Evolutionary conservation across 495 filamentous ascomycete genomes (phyloP).

Genomic region (Trichoderma orchidacearum): DNA sequence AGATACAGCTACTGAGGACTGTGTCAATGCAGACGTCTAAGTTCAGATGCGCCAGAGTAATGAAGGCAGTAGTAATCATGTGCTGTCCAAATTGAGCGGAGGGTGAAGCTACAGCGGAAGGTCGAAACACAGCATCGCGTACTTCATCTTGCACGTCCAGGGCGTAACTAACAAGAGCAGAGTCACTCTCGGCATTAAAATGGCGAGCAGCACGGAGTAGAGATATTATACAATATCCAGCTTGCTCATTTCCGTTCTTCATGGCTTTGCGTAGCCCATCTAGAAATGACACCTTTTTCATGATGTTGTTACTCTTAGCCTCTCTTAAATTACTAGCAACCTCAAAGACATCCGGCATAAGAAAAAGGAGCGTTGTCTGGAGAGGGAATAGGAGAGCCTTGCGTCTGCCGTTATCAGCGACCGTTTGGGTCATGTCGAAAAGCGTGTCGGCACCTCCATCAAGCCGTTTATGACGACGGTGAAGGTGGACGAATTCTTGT

Average conservation of each 20-base stretch:
- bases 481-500: conserved; percentile 45
- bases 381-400: conserved; percentile 44
- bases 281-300: conserved; percentile 48
- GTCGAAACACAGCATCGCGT: conserved; percentile 46
- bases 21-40: conserved; percentile 40
- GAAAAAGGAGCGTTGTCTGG: conserved; percentile 44
- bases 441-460: conserved; percentile 49
- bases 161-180: conserved; percentile 47
- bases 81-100: conserved; percentile 35
- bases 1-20: conserved; percentile 38
- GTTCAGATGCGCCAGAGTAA: conserved; percentile 43
- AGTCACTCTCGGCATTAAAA: conserved; percentile 44
- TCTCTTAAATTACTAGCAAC: conserved; percentile 47
- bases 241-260: conserved; percentile 41
- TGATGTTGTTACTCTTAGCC: conserved; percentile 40
- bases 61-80: conserved; percentile 50
- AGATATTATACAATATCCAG: conserved; percentile 45
- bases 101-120: conserved; percentile 10
- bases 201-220: conserved; percentile 45
- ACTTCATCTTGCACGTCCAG: conserved; percentile 54
- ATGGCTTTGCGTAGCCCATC: conserved; percentile 45
- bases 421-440: conserved; percentile 47
- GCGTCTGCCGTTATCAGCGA: conserved; percentile 37
- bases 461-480: conserved; percentile 39
- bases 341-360: conserved; percentile 51